These are phyloP conservation scores for Lyophyllum atratum DNA, from an alignment of 768 basidiomycete species.

Conservation along the genomic window DNA sequence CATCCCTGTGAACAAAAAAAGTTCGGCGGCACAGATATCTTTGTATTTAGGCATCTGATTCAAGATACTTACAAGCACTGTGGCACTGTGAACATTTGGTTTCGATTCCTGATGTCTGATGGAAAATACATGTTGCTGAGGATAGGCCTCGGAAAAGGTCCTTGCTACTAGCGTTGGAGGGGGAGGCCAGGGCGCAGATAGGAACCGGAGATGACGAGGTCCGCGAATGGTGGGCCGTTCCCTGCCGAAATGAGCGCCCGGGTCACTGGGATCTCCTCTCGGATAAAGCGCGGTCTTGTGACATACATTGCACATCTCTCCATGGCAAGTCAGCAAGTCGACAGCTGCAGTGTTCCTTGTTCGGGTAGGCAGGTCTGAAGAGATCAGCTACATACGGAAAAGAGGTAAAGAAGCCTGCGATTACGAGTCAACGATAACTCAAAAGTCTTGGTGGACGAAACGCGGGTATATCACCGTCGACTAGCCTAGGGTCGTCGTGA, in stretches of 20 bases:
- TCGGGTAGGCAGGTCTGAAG: not conserved
- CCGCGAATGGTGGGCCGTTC: not conserved
- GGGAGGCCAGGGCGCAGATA: not conserved
- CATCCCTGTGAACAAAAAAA: conserved; percentile 1
- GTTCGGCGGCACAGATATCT: not conserved
- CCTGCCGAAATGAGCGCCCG: not conserved
- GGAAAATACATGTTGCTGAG: not conserved
- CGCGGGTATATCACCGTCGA: too few species aligned
- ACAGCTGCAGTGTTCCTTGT: not conserved
- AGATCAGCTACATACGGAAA: too few species aligned
- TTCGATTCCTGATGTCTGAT: not conserved
- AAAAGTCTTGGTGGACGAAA: too few species aligned
- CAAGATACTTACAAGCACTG: not conserved
- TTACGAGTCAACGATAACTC: too few species aligned
- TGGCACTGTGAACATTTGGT: not conserved
- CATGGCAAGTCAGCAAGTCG: not conserved
- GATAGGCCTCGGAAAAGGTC: not conserved
- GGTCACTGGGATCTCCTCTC: not conserved
- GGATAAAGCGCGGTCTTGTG: not conserved
- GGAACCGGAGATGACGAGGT: not conserved
- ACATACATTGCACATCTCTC: not conserved
- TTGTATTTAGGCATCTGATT: not conserved
- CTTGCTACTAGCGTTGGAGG: not conserved
- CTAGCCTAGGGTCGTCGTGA: not conserved
- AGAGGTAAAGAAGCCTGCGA: too few species aligned